Percentiles rank a stretch among this genome's conserved stretches.
phyloP scores from a whole-genome alignment of 139 green algal species.

The Micromonas commoda region DNA sequence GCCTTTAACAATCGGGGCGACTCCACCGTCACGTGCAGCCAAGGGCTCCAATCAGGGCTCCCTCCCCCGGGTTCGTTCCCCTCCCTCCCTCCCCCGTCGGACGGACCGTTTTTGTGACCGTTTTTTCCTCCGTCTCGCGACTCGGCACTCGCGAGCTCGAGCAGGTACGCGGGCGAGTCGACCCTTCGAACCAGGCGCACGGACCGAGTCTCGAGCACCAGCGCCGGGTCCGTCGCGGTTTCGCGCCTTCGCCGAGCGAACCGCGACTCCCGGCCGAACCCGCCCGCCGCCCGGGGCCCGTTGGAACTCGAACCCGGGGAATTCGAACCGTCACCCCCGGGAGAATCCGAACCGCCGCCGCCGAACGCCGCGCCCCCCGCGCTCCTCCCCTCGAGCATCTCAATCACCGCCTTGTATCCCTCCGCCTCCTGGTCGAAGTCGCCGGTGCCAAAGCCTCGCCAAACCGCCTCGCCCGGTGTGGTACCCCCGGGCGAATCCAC shows the following conservation, averaged over 20 bases:
- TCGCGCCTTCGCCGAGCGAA: not conserved
- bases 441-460: not conserved
- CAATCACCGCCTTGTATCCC: not conserved
- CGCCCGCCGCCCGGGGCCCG: not conserved
- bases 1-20: not conserved
- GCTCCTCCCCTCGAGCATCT: not conserved
- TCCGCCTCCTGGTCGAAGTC: not conserved
- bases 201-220: conserved; percentile 4
- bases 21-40: not conserved
- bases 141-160: not conserved
- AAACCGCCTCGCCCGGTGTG: not conserved
- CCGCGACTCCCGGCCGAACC: not conserved
- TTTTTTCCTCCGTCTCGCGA: not conserved
- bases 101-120: not conserved
- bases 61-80: too few species aligned
- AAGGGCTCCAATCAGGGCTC: too few species aligned
- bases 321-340: not conserved
- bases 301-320: not conserved
- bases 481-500: not conserved
- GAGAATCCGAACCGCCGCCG: not conserved
- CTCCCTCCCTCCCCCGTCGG: not conserved
- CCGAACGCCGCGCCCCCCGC: not conserved
- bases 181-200: not conserved
- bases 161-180: not conserved
- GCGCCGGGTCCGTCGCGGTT: not conserved